Evolutionary conservation across 2,329 filamentous ascomycete genomes (phyloP), one percentile per base, ranked within the genome.

Genomic region (Penicillium sp.): DNA sequence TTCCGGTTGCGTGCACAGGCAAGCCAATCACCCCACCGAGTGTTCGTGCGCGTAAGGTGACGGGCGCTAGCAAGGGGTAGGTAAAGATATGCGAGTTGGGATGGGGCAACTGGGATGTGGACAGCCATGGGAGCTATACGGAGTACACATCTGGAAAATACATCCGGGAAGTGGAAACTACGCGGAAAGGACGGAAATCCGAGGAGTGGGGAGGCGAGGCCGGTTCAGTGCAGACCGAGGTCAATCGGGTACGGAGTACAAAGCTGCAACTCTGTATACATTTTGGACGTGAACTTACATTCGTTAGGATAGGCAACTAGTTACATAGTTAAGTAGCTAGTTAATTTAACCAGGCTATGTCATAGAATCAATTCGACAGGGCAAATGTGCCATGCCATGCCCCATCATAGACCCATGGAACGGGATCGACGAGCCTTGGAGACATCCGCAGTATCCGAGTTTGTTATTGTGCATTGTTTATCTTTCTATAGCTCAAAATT

Each of bases 31-130:
- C 48, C 3, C 43, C 41, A 15, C 56, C 56, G 9, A 32, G 44
- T 37, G 52, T 46, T 3, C 41, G 50, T 28, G 54, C 54, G 31
- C 57, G 54, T 37, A 13, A 33, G 46, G 35, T 47, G 18, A 37
- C 47, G 6, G 32, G 37, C 1, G 27, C 38, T 2, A 20, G 28
- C 35, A 29, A 32, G n/a, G 44, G 37, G 8, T 42, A 24, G 49
- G 47, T 45, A 1, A 20, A 53, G 52, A 25, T 66, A 66, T 55
- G 68, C 67, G 52, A 70, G 66, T 54, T 70, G 68, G 66, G 64
- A 67, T 42, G 66, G 66, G 3, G 66, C 65, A 13, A 70, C 66
- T 6, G 64, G 67, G 31, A 52, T 58, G 10, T 38, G 15, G 15
- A 18, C 15, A 45, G 23, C 18, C 45, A 5, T 57, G 53, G 55